A percentile compares a stretch with the other conserved stretches of the same genome.
These are phyloP conservation scores for Chamaenerion angustifolium DNA, from an alignment of 345 rosid species.

Conservation along the genomic window DNA sequence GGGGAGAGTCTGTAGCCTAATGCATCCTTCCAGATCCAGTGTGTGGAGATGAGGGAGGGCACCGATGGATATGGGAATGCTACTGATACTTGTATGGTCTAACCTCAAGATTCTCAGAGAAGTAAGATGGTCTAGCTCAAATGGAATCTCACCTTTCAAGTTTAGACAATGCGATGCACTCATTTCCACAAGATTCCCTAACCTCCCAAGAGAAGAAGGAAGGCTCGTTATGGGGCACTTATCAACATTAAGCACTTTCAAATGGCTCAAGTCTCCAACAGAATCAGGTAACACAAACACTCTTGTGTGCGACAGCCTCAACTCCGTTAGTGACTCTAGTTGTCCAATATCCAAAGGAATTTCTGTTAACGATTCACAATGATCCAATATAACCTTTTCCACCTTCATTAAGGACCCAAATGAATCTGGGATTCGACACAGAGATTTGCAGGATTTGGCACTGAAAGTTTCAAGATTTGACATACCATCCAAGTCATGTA, in stretches of 20 bases:
- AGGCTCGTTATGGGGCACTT: not conserved
- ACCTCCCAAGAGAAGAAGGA: not conserved
- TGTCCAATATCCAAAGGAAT: not conserved
- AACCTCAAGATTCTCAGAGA: not conserved
- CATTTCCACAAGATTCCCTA: not conserved
- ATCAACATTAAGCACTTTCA: slow-evolving; percentile 2
- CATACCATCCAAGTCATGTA: not conserved
- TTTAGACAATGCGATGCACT: slow-evolving; percentile 4
- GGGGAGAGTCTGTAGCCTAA: not conserved
- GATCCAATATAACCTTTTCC: not conserved
- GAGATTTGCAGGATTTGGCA: not conserved
- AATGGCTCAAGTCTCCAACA: not conserved
- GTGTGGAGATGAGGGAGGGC: not conserved
- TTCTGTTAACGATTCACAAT: not conserved
- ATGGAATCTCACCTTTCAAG: not conserved
- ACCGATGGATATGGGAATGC: not conserved
- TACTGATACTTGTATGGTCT: not conserved
- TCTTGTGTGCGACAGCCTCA: not conserved
- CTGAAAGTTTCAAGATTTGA: not conserved
- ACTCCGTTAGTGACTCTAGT: not conserved
- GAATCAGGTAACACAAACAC: not conserved
- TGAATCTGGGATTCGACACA: not conserved
- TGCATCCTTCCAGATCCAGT: not conserved
- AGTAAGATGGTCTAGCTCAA: not conserved
- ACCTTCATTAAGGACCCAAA: not conserved